These are phyloP conservation scores for Lagenidium sp. DNA, from an alignment of 352 stramenopile species.

Conservation along the genomic window DNA sequence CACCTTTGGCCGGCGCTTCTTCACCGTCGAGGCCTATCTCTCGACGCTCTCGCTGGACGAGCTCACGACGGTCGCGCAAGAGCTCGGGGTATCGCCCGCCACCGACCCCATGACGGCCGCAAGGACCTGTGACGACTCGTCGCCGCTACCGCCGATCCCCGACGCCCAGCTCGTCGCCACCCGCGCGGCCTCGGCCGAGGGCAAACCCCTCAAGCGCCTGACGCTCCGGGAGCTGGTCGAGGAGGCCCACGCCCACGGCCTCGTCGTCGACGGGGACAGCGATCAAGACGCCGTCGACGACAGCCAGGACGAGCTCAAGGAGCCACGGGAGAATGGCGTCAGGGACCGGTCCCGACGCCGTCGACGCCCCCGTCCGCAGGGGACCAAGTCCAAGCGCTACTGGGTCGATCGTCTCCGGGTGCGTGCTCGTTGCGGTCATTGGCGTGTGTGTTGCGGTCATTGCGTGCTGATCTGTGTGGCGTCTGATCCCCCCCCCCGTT, in stretches of 20 bases:
- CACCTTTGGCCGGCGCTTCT: constrained; percentile 53
- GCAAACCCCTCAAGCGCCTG: constrained; percentile 40
- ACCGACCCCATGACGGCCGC: no score
- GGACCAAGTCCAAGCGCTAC: constrained; percentile 50
- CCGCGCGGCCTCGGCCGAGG: constrained; percentile 20
- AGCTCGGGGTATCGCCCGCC: no score
- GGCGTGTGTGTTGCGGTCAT: no score
- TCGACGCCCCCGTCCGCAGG: no score
- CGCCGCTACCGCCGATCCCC: constrained; percentile 16
- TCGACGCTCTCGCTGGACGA: constrained; percentile 34
- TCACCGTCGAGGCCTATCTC: constrained; percentile 42
- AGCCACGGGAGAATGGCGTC: no score
- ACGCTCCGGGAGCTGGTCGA: constrained; percentile 52
- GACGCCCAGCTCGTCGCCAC: constrained; percentile 39
- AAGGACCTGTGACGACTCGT: no score
- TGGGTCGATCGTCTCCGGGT: constrained; percentile 45
- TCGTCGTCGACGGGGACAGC: constrained; percentile 21
- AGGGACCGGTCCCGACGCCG: no score
- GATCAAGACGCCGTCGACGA: constrained; percentile 33
- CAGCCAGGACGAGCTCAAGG: constrained; percentile 32
- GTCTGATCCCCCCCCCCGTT: no score
- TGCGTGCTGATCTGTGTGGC: no score
- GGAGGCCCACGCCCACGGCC: constrained; percentile 34
- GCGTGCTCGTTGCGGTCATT: not conserved
- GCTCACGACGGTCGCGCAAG: constrained; percentile 24